phyloP scores from a whole-genome alignment of 148 eudicot genomes.

The Chenopodium formosanum region DNA sequence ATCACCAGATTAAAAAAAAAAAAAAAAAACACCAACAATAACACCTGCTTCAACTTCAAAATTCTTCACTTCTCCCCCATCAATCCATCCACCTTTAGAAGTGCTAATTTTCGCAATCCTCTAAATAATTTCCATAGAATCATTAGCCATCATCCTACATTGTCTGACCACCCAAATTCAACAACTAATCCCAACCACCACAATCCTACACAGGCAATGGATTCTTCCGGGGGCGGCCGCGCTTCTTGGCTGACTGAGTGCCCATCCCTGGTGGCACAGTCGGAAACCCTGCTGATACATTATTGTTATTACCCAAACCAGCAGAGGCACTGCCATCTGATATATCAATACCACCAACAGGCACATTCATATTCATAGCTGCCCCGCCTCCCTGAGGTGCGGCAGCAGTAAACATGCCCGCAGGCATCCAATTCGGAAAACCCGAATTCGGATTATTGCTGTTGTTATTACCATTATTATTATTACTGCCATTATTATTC shows the following conservation, averaged over 20 bases:
- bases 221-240: slow-evolving; percentile 45
- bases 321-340: slow-evolving; percentile 30
- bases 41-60: not conserved
- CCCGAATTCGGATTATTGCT: slow-evolving; percentile 26
- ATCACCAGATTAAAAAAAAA: slow-evolving; percentile 3
- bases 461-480: not conserved
- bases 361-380: slow-evolving; percentile 22
- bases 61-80: not conserved
- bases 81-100: not conserved
- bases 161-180: not conserved
- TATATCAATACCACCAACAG: slow-evolving; percentile 19
- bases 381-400: slow-evolving; percentile 7
- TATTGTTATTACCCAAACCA: not conserved
- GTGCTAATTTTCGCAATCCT: not conserved
- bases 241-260: slow-evolving; percentile 27
- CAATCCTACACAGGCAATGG: slow-evolving; percentile 12
- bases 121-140: not conserved
- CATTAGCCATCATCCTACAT: not conserved
- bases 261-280: slow-evolving; percentile 5
- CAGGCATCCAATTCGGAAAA: slow-evolving; percentile 51
- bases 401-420: slow-evolving; percentile 27
- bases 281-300: slow-evolving; percentile 16
- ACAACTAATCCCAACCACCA: slow-evolving; percentile 1
- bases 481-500: not conserved
- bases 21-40: not conserved